A percentile compares a stretch with the other conserved stretches of the same genome.
Conservation (phyloP, 139 green algal genomes). For the Zygnema cylindricum region DNA sequence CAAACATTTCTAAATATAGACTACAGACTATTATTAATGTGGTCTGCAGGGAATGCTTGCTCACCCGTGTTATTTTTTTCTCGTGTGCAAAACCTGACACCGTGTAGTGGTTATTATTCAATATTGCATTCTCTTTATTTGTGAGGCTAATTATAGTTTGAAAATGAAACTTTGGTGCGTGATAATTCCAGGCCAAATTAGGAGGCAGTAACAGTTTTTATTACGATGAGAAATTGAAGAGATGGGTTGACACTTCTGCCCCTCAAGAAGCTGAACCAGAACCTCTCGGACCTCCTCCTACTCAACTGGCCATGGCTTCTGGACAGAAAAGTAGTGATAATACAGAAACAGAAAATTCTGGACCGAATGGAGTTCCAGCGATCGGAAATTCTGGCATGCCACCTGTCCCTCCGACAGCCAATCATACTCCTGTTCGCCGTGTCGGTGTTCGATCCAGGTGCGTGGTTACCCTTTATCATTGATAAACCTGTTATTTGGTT, state of each 20-base stretch:
- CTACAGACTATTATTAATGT: no score
- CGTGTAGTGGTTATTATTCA: no score
- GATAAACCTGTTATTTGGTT: no score
- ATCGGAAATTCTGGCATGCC: not conserved
- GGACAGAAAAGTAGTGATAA: not conserved
- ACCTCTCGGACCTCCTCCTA: slow-evolving; percentile 45
- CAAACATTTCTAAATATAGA: no score
- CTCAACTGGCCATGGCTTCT: not conserved
- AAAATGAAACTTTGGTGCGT: not conserved
- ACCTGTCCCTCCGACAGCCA: not conserved
- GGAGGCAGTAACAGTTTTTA: slow-evolving; percentile 74
- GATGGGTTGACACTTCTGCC: slow-evolving; percentile 69
- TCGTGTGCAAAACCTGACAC: no score
- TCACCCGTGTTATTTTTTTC: no score
- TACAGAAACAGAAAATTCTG: not conserved
- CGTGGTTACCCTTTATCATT: not conserved
- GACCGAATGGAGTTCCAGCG: not conserved
- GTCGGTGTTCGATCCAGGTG: not conserved
- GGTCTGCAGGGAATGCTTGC: no score
- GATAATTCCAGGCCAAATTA: slow-evolving; percentile 67
- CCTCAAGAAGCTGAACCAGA: slow-evolving; percentile 37
- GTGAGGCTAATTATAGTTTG: no score
- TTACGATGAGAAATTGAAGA: slow-evolving; percentile 73
- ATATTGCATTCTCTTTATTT: no score
- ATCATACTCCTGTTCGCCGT: not conserved